Evolutionary conservation across 345 rosid species (phyloP).

Genomic region (Odontarrhena argentea): DNA sequence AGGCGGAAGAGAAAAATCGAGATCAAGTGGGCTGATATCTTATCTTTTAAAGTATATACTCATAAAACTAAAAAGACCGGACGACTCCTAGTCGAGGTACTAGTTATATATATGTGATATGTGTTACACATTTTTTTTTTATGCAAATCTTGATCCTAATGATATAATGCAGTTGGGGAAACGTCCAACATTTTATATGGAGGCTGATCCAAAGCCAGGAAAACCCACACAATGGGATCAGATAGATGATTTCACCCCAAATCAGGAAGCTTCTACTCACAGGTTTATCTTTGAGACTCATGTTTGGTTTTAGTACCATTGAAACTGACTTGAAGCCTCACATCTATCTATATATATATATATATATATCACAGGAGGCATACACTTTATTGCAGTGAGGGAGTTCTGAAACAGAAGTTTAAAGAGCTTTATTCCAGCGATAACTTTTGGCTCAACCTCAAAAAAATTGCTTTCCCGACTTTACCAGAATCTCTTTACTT

Average conservation of each 20-base stretch:
- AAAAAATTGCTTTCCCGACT: conserved; percentile 44
- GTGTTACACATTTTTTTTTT: no score
- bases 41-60: conserved; percentile 15
- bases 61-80: conserved; percentile 21
- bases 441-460: conserved; percentile 37
- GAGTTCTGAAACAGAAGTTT: conserved; percentile 48
- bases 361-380: conserved; percentile 50
- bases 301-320: not conserved
- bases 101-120: not conserved
- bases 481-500: conserved; percentile 33
- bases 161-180: conserved; percentile 39
- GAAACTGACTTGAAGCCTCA: not conserved
- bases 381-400: conserved; percentile 47
- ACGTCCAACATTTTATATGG: conserved; percentile 45
- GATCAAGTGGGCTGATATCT: conserved; percentile 44
- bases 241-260: conserved; percentile 46
- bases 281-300: conserved; percentile 37
- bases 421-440: conserved; percentile 44
- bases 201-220: conserved; percentile 48
- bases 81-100: conserved; percentile 46
- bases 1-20: conserved; percentile 52
- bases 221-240: conserved; percentile 53
- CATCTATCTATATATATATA: not conserved
- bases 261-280: conserved; percentile 45
- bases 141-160: conserved; percentile 4